A percentile compares a stretch with the other conserved stretches of the same genome.
Conservation (phyloP, 352 stramenopile genomes). For the Phytophthora citricola region DNA sequence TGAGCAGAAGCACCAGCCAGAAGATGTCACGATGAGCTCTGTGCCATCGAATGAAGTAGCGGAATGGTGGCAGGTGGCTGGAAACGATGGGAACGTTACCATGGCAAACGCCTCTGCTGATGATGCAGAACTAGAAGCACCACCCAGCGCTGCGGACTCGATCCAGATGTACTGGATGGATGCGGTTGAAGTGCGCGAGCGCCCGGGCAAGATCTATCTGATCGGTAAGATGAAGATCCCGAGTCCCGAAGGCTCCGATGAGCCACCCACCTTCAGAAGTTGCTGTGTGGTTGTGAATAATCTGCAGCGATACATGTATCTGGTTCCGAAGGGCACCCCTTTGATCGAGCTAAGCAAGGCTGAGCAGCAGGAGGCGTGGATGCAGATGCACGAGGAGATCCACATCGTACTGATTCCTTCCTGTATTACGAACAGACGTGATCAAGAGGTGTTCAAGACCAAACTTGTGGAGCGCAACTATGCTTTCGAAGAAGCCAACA, state of each 20-base stretch:
- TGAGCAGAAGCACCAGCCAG: slow-evolving; percentile 28
- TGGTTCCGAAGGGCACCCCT: slow-evolving; percentile 69
- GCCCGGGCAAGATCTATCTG: slow-evolving; percentile 95
- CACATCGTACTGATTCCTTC: slow-evolving; percentile 90
- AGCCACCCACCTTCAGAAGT: slow-evolving; percentile 87
- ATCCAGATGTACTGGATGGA: slow-evolving; percentile 98
- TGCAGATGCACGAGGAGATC: slow-evolving; percentile 91
- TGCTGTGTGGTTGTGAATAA: slow-evolving; percentile 97
- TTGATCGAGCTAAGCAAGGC: slow-evolving; percentile 92
- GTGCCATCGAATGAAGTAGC: slow-evolving; percentile 89
- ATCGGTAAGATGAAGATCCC: slow-evolving; percentile 95
- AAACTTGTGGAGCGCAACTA: slow-evolving; percentile 98
- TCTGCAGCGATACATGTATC: slow-evolving; percentile 96
- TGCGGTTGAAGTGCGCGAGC: slow-evolving; percentile 94
- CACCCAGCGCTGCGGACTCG: slow-evolving; percentile 56
- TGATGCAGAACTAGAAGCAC: slow-evolving; percentile 39
- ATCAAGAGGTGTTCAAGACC: slow-evolving; percentile 91
- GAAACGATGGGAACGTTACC: slow-evolving; percentile 21
- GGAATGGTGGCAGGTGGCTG: slow-evolving; percentile 83
- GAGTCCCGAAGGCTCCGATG: slow-evolving; percentile 33
- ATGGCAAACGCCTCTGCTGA: slow-evolving; percentile 33
- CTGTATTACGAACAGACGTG: slow-evolving; percentile 71
- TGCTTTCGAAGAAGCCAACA: slow-evolving; percentile 96
- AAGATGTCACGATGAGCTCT: slow-evolving; percentile 37
- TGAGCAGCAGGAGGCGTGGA: slow-evolving; percentile 88